A percentile compares a stretch with the other conserved stretches of the same genome.
These are phyloP conservation scores for Russula sp. DNA, from an alignment of 768 basidiomycete genomes.

Conservation along the genomic window DNA sequence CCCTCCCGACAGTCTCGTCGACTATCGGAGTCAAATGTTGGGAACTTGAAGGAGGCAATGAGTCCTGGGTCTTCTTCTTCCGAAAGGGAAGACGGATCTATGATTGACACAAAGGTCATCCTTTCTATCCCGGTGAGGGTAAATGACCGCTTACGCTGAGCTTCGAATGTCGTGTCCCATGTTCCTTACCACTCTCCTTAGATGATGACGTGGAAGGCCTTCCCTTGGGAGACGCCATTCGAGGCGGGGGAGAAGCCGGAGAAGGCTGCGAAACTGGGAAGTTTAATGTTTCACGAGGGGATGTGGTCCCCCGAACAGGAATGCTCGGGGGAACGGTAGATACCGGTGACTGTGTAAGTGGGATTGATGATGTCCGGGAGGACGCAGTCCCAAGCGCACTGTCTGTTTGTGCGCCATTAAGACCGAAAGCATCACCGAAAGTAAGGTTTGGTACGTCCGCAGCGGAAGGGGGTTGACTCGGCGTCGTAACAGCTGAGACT, in stretches of 20 bases:
- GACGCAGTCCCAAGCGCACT: constrained; percentile 40
- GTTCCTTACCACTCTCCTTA: constrained; percentile 51
- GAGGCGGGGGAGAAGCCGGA: constrained; percentile 48
- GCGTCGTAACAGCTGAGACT: constrained; percentile 13
- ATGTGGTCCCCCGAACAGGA: constrained; percentile 38
- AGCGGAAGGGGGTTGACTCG: constrained; percentile 17
- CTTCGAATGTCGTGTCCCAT: constrained; percentile 57
- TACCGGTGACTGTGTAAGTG: constrained; percentile 33
- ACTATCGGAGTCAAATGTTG: constrained; percentile 40
- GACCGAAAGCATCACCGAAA: constrained; percentile 51
- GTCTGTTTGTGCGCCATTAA: constrained; percentile 30
- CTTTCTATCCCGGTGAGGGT: constrained; percentile 8
- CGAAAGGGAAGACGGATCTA: constrained; percentile 80
- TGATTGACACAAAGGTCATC: constrained; percentile 26
- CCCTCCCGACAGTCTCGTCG: constrained; percentile 41
- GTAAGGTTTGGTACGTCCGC: constrained; percentile 33
- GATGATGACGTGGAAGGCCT: constrained; percentile 56
- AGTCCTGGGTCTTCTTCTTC: constrained; percentile 61
- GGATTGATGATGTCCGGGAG: constrained; percentile 36
- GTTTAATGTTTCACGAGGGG: constrained; percentile 25
- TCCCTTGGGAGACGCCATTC: constrained; percentile 51
- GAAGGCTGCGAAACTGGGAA: constrained; percentile 32
- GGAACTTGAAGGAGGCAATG: constrained; percentile 42
- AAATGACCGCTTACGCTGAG: constrained; percentile 59
- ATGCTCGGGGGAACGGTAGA: constrained; percentile 43